phyloP scores from a whole-genome alignment of 192 early-diverging fungal genomes.

The Coemansia reversa region DNA sequence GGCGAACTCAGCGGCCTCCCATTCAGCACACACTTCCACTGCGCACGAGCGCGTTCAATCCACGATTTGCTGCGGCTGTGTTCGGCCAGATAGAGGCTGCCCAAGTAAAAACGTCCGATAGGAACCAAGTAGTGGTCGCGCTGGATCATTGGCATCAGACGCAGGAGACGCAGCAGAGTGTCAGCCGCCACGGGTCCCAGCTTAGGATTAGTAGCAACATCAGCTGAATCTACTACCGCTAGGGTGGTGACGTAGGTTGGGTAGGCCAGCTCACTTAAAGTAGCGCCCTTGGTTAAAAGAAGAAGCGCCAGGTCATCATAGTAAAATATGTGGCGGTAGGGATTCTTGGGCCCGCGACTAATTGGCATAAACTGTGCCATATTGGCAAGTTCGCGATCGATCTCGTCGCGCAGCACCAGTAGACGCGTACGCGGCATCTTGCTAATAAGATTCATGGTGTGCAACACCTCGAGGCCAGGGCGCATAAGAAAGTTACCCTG shows the following conservation, averaged over 20 bases:
- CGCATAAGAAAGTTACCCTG: constrained; percentile 71
- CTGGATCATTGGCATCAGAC: constrained; percentile 57
- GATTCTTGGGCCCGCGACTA: constrained; percentile 28
- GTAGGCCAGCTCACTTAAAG: constrained; percentile 63
- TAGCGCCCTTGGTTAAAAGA: constrained; percentile 65
- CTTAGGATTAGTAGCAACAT: constrained; percentile 1
- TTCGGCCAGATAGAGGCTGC: constrained; percentile 54
- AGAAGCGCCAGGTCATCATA: constrained; percentile 81
- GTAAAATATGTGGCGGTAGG: constrained; percentile 48
- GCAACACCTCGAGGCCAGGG: constrained; percentile 75
- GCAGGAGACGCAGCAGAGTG: constrained; percentile 49
- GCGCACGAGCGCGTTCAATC: constrained; percentile 45
- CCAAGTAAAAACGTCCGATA: constrained; percentile 60
- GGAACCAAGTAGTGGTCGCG: constrained; percentile 66
- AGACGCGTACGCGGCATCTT: constrained; percentile 62
- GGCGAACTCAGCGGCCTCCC: constrained; percentile 38
- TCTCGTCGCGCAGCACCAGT: constrained; percentile 37
- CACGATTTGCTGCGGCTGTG: constrained; percentile 29
- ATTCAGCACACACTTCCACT: constrained; percentile 55
- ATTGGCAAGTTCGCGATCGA: constrained; percentile 51
- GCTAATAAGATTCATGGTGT: constrained; percentile 70
- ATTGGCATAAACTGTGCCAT: constrained; percentile 39
- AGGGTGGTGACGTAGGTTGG: constrained; percentile 39
- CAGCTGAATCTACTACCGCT: background rate
- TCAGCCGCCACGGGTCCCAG: constrained; percentile 17